Evolutionary conservation across 2,329 filamentous ascomycete genomes (phyloP).

Genomic region (Xylariaceae sp.): DNA sequence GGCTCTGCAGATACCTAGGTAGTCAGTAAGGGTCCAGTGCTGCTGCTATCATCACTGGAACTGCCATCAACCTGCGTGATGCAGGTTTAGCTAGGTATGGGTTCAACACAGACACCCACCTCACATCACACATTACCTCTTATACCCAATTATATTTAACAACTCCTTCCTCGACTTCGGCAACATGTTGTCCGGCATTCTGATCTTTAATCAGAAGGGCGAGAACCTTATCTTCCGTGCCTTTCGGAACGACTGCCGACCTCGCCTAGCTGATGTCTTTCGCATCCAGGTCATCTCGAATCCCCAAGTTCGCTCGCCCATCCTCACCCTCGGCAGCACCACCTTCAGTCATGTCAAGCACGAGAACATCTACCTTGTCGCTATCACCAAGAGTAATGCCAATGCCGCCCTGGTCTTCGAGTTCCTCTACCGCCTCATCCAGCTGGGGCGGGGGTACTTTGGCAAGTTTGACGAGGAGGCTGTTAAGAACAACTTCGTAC

Average conservation of each 20-base stretch:
- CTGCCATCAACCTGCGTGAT: too few species aligned
- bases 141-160: too few species aligned
- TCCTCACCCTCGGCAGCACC: conserved; percentile 94
- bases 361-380: conserved; percentile 98
- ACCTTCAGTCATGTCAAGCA: conserved; percentile 99
- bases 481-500: conserved; percentile 99
- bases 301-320: conserved; percentile 94
- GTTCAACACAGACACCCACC: neutral
- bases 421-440: conserved; percentile 91
- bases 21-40: too few species aligned
- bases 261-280: conserved; percentile 97
- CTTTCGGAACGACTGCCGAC: conserved; percentile 97
- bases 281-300: conserved; percentile 99
- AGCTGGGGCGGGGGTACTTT: conserved; percentile 94
- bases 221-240: conserved; percentile 99
- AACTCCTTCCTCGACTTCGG: conserved; percentile 30
- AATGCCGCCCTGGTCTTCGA: conserved; percentile 98
- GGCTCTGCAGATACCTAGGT: too few species aligned
- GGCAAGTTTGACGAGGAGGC: conserved; percentile 99
- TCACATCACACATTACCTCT: neutral
- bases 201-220: conserved; percentile 99
- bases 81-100: too few species aligned
- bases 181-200: conserved; percentile 93
- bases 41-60: too few species aligned
- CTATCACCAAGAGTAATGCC: conserved; percentile 98